Evolutionary conservation across 306 rosid species (phyloP), one percentile per base, ranked within the genome.

Genomic region (Ormosia semicastrata): DNA sequence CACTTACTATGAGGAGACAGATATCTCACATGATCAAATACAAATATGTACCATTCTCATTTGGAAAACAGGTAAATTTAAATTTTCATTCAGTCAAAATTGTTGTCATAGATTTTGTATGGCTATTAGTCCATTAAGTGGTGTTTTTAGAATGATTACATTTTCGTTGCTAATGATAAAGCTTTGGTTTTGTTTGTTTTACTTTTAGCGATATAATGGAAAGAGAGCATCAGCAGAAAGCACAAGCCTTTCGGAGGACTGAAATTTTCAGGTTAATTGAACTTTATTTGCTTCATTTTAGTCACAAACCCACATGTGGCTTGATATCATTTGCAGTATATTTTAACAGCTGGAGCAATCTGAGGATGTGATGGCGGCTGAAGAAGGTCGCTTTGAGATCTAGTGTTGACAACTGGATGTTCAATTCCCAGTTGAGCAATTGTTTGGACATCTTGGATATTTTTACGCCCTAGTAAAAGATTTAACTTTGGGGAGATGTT

Each of bases 21-120:
- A 93, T 95, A 80, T 62, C 94, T 12, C 99, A 95, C 86, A 95
- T 95, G 99, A 90, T 95, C 85, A 95, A 93, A 86, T 88, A 93
- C 82, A 93, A 76, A 90, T 95, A 95, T 72, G 96, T 95, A 13
- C 99, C 99, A 0, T 95, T 95, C 92, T 86, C 98, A 50, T 87
- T 95, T 44, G 99, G 99, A 54, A 95, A 95, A 83, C 98, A 93
- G 94, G 99, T 95, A 89, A 33, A 12, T 57, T 47, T 14, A 10
- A 17, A 5, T 32, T 32, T 47, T 52, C 13, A 8, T 71, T 34
- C 17, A 12, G 36, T 71, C 32, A 11, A 36, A 86, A 7, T 63
- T 70, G 14, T 64, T 52, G 58, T 43, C 47, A 41, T 41, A 17
- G 40, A 60, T 62, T 69, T 40, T 71, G 63, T 71, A 10, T 49